phyloP scores from a whole-genome alignment of 1,284 basidiomycete genomes.

The Abortiporus biennis region DNA sequence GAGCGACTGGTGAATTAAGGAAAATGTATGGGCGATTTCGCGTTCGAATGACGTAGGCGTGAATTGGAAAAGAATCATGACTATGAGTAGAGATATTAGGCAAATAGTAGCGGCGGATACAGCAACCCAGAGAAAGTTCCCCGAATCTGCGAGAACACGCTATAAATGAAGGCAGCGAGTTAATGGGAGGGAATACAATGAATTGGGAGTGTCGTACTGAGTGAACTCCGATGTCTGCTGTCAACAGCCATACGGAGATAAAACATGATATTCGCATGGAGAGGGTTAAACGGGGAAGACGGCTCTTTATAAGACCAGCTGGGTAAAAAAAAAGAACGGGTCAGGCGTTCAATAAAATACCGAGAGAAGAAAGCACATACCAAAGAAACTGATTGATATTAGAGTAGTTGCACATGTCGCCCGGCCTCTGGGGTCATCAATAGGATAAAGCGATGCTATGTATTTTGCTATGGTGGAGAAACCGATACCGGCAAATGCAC shows the following conservation, averaged over 20 bases:
- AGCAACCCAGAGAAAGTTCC: conserved; percentile 37
- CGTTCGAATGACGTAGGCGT: conserved; percentile 38
- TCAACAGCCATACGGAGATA: conserved; percentile 41
- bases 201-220: conserved; percentile 22
- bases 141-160: conserved; percentile 26
- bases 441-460: conserved; percentile 25
- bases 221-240: conserved; percentile 27
- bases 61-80: conserved; percentile 35
- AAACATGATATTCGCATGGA: conserved; percentile 43
- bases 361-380: conserved; percentile 22
- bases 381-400: conserved; percentile 33
- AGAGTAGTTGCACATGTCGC: conserved; percentile 36
- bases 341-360: not conserved
- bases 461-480: conserved; percentile 37
- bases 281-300: conserved; percentile 38
- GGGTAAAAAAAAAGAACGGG: not conserved
- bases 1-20: conserved; percentile 29
- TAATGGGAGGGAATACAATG: not conserved
- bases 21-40: conserved; percentile 32
- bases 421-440: conserved; percentile 25
- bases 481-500: conserved; percentile 36
- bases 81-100: conserved; percentile 32
- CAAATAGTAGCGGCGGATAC: conserved; percentile 34
- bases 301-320: conserved; percentile 42
- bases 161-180: conserved; percentile 12